Percentiles rank a stretch among this genome's conserved stretches.
phyloP scores from a whole-genome alignment of 306 rosid genomes.

The Prunus kanzakura region DNA sequence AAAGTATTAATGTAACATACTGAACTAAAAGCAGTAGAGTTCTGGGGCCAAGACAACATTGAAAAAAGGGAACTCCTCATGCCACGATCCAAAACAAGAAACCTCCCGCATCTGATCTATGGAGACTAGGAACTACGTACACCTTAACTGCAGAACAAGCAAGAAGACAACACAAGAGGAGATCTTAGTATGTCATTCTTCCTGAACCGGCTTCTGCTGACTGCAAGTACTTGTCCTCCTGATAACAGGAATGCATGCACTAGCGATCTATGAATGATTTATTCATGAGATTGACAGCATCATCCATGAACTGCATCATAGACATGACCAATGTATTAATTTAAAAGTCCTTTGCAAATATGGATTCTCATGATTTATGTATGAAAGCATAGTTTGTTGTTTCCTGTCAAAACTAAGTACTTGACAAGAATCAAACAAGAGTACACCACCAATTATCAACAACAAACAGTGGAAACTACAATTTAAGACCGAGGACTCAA shows the following conservation, averaged over 20 bases:
- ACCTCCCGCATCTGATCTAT: neutral
- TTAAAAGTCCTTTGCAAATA: neutral
- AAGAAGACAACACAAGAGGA: neutral
- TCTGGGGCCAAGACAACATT: neutral
- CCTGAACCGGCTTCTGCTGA: conserved; percentile 23
- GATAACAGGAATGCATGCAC: neutral
- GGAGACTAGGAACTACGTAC: neutral
- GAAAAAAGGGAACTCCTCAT: neutral
- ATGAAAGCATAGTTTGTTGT: neutral
- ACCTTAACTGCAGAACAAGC: conserved; percentile 6
- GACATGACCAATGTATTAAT: conserved; percentile 3
- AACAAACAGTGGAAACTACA: neutral
- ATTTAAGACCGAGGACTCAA: neutral
- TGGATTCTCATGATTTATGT: neutral
- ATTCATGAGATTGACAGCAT: conserved; percentile 86
- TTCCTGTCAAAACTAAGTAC: neutral
- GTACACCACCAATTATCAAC: neutral
- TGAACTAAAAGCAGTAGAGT: neutral
- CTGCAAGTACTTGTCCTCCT: conserved; percentile 18
- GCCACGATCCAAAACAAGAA: neutral
- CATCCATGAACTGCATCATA: conserved; percentile 87
- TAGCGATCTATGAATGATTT: conserved; percentile 87
- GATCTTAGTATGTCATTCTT: neutral
- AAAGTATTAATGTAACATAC: neutral
- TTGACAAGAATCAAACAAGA: neutral